Conservation (phyloP, 192 early-diverging fungal genomes). For the Globomyces pollinis-pini region DNA sequence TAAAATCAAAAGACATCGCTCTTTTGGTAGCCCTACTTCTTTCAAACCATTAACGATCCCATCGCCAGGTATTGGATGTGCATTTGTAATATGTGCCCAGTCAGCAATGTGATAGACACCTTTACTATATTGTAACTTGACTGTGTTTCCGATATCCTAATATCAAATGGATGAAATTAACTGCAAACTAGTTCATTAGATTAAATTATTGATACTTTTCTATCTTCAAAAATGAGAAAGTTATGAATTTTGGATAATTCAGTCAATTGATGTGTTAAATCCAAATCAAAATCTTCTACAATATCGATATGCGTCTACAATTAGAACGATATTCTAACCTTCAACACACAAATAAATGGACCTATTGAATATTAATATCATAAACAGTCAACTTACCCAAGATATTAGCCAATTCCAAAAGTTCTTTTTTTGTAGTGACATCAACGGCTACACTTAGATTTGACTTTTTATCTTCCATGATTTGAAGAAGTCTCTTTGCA, state of each 20-base stretch:
- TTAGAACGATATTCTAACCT: too few relatives aligned
- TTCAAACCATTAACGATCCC: constrained; percentile 90
- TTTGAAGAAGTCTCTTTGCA: constrained; percentile 62
- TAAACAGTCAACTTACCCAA: too few relatives aligned
- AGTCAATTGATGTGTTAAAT: constrained; percentile 65
- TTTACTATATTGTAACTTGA: constrained; percentile 85
- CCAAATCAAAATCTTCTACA: constrained; percentile 84
- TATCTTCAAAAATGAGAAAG: constrained; percentile 77
- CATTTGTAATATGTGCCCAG: constrained; percentile 96
- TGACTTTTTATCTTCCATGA: constrained; percentile 84
- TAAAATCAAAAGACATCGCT: constrained; percentile 75
- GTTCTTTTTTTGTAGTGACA: constrained; percentile 77
- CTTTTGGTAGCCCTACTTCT: constrained; percentile 73
- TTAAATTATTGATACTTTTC: constrained; percentile 46
- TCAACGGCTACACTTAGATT: constrained; percentile 90
- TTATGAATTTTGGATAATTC: constrained; percentile 75
- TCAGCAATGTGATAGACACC: constrained; percentile 89
- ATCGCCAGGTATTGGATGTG: constrained; percentile 87
- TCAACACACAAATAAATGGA: constrained; percentile 91
- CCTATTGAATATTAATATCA: too few relatives aligned
- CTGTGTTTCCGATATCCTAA: constrained; percentile 69
- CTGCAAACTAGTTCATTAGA: neutral
- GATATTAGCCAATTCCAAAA: constrained; percentile 77
- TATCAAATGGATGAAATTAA: neutral
- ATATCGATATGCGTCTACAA: constrained; percentile 98